Percentiles rank a stretch among this genome's conserved stretches.
Conservation (phyloP, 2,329 filamentous ascomycete genomes). For the Calonectria pauciramosa region DNA sequence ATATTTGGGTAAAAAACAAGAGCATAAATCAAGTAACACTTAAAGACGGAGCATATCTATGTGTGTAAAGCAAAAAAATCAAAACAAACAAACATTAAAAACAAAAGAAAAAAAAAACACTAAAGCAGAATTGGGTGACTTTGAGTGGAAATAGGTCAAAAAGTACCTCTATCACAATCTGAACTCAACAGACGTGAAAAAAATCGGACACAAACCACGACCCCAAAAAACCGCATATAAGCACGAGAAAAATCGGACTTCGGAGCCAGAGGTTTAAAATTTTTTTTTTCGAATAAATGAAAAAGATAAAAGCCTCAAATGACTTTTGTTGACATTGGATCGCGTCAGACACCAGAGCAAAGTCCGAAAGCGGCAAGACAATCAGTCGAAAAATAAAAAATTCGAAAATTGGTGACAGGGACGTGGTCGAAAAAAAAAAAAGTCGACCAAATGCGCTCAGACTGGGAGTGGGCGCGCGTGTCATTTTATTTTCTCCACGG, state of each 20-base stretch:
- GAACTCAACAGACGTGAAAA: not conserved
- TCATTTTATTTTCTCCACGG: conserved; percentile 43
- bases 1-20: not conserved
- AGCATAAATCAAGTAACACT: not conserved
- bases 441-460: not conserved
- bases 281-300: no score
- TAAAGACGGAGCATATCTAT: not conserved
- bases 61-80: not conserved
- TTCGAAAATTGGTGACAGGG: not conserved
- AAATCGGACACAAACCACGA: not conserved
- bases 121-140: no score
- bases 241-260: not conserved
- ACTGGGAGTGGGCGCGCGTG: conserved; percentile 26
- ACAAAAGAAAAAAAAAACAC: not conserved
- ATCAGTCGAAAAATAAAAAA: conserved; percentile 11
- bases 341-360: not conserved
- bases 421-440: conserved; percentile 16
- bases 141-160: no score
- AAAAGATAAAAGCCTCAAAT: not conserved
- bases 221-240: not conserved
- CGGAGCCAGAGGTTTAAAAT: not conserved
- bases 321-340: no score
- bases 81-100: not conserved
- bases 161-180: not conserved
- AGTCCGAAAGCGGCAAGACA: conserved; percentile 12